Evolutionary conservation across 2,329 filamentous ascomycete species (phyloP).

Genomic region (Pseudogymnoascus sp.): DNA sequence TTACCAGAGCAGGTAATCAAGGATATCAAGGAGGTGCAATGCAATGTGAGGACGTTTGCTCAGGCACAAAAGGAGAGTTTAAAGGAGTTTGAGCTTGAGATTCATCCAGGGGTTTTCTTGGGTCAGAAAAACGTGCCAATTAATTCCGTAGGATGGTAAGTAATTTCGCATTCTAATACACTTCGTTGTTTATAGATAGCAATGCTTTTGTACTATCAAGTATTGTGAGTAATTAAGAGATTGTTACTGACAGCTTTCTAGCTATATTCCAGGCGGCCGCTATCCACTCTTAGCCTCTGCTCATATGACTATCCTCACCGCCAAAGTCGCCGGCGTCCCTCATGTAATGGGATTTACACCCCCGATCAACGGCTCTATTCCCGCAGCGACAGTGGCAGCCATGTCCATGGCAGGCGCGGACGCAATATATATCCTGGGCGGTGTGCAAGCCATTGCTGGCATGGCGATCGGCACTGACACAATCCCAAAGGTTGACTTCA

Average conservation of each 20-base stretch:
- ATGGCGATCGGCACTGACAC: slow-evolving; percentile 43
- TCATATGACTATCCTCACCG: slow-evolving; percentile 48
- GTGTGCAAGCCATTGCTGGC: slow-evolving; percentile 43
- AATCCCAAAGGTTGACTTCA: slow-evolving; percentile 40
- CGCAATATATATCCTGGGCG: slow-evolving; percentile 41
- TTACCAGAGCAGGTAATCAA: slow-evolving; percentile 39
- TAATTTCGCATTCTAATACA: slow-evolving; percentile 19
- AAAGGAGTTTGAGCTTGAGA: slow-evolving; percentile 43
- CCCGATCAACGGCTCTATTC: slow-evolving; percentile 40
- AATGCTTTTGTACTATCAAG: not conserved
- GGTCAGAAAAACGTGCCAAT: slow-evolving; percentile 44
- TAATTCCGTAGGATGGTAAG: slow-evolving; percentile 35
- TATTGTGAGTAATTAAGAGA: not conserved
- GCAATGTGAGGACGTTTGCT: slow-evolving; percentile 41
- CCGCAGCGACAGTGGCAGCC: slow-evolving; percentile 40
- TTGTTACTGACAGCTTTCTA: not conserved
- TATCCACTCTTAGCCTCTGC: slow-evolving; percentile 41
- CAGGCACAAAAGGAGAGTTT: slow-evolving; percentile 37
- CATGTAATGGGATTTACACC: slow-evolving; percentile 43
- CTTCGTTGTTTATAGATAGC: not conserved
- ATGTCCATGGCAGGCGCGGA: slow-evolving; percentile 42
- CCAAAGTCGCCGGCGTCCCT: slow-evolving; percentile 44
- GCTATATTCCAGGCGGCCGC: slow-evolving; percentile 8
- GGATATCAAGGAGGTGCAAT: slow-evolving; percentile 44
- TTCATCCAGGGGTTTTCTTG: slow-evolving; percentile 39